Evolutionary conservation across 2,329 filamentous ascomycete species (phyloP), one percentile per base, ranked within the genome.

Genomic region (Colletotrichum destructivum): DNA sequence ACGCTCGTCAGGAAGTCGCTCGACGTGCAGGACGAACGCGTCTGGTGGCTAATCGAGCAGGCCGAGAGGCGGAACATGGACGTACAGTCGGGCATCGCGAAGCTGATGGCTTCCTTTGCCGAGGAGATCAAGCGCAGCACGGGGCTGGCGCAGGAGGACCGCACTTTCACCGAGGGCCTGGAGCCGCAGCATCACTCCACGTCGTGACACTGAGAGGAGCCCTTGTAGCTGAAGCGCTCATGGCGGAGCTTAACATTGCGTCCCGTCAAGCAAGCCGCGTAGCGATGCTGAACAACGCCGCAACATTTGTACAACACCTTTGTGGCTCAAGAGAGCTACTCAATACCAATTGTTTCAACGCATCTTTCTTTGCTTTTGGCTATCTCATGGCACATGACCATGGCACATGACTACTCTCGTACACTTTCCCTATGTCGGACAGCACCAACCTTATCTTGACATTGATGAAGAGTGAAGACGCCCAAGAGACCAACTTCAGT

Each of bases 1-100:
- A 26, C 65, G 12, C 61, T 74, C 31, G 62, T 73, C 35, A 61
- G 68, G 13, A 66, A 70, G 42, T 73, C 64, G 0, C 51, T 72
- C 2, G 73, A 74, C 26, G 71, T 38, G 21, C 63, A 69, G 44
- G 73, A 74, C 11, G 67, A 63, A 52, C 68, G 71, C 3, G 68
- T 73, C 5, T 73, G 67, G 71, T 62, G 54, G 67, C 21, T 74
- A 51, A 51, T 74, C 18, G 71, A 74, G 26, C 67, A 73, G 63
- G 73, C 73, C 13, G 54, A 64, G 60, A 57, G 57, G 40, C 62
- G 73, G 38, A 70, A 67, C 13, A 52, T 73, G 23, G 71, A 74
- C 21, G 51, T 74, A 8, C 62, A 73, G 35, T 46, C 73, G 15
- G 63, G 73, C 49, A 65, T 74, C 6, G 49, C 71, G 54, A 73